Base-by-base conservation (phyloP, 2,329 filamentous ascomycete genomes). In the Pseudogymnoascus sp. region DNA sequence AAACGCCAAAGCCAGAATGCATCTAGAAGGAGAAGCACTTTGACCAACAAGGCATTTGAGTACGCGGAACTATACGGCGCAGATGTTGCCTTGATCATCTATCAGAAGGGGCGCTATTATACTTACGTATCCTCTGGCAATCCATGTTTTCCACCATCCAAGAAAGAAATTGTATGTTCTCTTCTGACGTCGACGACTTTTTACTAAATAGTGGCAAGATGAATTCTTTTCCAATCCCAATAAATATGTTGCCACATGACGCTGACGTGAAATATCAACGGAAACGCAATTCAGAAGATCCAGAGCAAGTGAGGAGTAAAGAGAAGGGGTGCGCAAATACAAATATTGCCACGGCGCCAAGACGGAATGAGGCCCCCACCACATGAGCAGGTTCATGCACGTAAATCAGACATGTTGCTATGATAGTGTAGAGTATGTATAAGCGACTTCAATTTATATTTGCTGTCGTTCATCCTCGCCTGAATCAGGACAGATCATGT, bases 11-110 rank as follows among this genome's bases (percentile, higher is more conserved):
- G 63, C 38, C 28, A 65, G 61, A 65, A 65, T 34, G 56, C 61
- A 60, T 59, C 37, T 40, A 65, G 56, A 63, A 23, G 63, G 61
- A 65, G 62, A 42, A 14, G 49, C 31, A 65, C 61, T 65, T 18
- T 65, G 53, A 40, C 62, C 34, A 65, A 63, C 60, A 65, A 65
- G 49, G 61, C 31, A 37, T 56, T 61, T 65, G 49, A 65, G 62
- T 65, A 60, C 42, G 53, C 9, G 60, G 49, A 65, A 56, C n/a
- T 65, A 61, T 60, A 61, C 63, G 53, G 63, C 40, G 37, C 53
- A 40, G 37, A 65, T 61, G 60, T 63, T 49, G 38, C 38, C 34
- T 63, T 65, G 25, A 8, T 65, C 49, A 65, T 65, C 60, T 65
- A 65, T 23, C 11, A 65, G 21, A 21, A 21, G 21, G 21, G 21